Percentiles rank a stretch among this genome's conserved stretches.
phyloP scores from a whole-genome alignment of 176 grass and related monocot genomes.

The Poa pratensis region DNA sequence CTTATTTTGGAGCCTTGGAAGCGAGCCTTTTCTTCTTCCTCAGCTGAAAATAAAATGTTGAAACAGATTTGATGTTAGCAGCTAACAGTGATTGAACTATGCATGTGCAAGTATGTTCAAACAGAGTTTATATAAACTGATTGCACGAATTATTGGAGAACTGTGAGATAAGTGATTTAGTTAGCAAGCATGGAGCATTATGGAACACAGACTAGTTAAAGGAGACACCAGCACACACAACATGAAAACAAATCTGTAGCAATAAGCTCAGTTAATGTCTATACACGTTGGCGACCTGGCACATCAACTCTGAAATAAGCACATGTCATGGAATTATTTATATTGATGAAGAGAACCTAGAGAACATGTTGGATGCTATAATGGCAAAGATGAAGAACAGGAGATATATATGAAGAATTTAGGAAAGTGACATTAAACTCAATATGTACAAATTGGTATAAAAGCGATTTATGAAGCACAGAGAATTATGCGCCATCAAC shows the following conservation, averaged over 20 bases:
- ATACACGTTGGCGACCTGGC: too few species aligned
- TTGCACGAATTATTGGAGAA: background rate
- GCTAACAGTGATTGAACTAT: background rate
- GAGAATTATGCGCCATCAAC: too few species aligned
- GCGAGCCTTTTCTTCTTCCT: conserved; percentile 12
- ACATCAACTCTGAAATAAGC: too few species aligned
- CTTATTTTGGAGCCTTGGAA: background rate
- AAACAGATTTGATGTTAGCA: background rate
- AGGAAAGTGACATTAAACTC: background rate
- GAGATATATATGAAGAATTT: background rate
- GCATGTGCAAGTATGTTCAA: too few species aligned
- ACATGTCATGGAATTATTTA: background rate
- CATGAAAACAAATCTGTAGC: background rate
- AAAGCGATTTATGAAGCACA: background rate
- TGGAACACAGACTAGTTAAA: background rate
- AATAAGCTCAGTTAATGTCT: background rate
- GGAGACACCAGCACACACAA: background rate
- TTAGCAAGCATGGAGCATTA: background rate
- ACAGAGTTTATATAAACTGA: background rate
- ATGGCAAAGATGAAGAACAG: background rate
- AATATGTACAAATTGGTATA: background rate
- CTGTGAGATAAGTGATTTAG: too few species aligned
- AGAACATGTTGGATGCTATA: background rate
- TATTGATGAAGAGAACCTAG: background rate
- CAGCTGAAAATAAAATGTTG: background rate